Conservation (phyloP, 495 filamentous ascomycete species). For the Penicillium salamii region DNA sequence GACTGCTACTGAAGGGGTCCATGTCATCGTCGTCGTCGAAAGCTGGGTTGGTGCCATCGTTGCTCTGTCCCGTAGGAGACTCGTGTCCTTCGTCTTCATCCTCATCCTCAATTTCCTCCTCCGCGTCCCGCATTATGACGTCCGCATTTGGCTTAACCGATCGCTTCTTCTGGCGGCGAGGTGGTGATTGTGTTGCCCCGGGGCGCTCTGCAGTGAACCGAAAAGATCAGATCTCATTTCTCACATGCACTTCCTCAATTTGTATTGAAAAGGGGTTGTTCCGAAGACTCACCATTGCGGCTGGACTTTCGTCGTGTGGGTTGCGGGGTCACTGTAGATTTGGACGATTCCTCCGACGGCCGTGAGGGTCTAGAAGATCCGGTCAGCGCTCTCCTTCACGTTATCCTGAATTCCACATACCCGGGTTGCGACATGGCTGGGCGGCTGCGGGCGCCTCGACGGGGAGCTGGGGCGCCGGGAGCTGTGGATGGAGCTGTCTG, state of each 20-base stretch:
- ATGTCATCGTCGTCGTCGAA: conserved; percentile 65
- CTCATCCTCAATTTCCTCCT: conserved; percentile 39
- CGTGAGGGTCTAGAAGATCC: conserved; percentile 38
- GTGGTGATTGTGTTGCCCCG: conserved; percentile 32
- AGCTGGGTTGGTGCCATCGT: conserved; percentile 51
- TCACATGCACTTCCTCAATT: too few relatives aligned
- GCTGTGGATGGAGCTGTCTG: conserved; percentile 43
- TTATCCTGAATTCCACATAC: conserved; percentile 44
- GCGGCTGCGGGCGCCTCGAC: conserved; percentile 61
- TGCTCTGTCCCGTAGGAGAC: conserved; percentile 57
- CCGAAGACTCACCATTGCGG: conserved; percentile 42
- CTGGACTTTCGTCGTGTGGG: conserved; percentile 66
- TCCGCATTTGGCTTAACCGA: conserved; percentile 52
- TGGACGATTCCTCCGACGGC: conserved; percentile 39
- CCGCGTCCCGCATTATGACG: conserved; percentile 48
- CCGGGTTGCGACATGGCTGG: conserved; percentile 81
- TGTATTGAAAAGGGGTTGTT: too few relatives aligned
- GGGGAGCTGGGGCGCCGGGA: conserved; percentile 41
- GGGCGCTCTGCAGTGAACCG: conserved; percentile 25
- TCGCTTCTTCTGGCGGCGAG: conserved; percentile 54
- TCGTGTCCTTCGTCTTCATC: conserved; percentile 37
- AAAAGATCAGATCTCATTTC: too few relatives aligned
- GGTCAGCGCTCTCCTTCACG: conserved; percentile 1
- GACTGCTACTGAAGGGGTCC: conserved; percentile 73
- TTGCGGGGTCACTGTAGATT: conserved; percentile 43